phyloP scores from a whole-genome alignment of 352 stramenopile species.

The Halophytophthora polymorphica region DNA sequence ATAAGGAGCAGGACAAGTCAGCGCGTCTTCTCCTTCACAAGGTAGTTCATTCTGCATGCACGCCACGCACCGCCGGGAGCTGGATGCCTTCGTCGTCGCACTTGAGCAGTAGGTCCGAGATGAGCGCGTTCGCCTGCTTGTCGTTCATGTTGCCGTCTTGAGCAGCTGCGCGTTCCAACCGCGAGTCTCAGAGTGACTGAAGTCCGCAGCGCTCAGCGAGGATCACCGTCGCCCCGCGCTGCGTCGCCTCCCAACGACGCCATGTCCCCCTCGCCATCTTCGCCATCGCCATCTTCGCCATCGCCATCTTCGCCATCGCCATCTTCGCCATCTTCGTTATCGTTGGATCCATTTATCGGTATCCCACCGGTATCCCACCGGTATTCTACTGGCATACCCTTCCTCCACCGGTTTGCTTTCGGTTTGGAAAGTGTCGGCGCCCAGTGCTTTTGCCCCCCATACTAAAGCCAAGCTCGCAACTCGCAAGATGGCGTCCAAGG shows the following conservation, averaged over 20 bases:
- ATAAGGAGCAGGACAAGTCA: neutral
- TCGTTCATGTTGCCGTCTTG: slow-evolving; percentile 39
- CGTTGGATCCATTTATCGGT: too few species aligned
- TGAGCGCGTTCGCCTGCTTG: slow-evolving; percentile 41
- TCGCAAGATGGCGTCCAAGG: slow-evolving; percentile 31
- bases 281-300: slow-evolving; percentile 15
- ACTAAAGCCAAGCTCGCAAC: too few species aligned
- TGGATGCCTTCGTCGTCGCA: slow-evolving; percentile 49
- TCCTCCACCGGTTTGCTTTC: too few species aligned
- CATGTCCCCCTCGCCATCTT: slow-evolving; percentile 11
- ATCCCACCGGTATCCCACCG: too few species aligned
- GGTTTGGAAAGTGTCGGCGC: too few species aligned
- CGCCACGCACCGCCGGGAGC: slow-evolving; percentile 31
- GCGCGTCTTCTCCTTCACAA: neutral
- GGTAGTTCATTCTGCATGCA: neutral
- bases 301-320: slow-evolving; percentile 18
- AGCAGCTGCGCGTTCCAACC: neutral
- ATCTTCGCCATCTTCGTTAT: slow-evolving; percentile 20
- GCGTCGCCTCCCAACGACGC: neutral
- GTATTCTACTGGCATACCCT: too few species aligned
- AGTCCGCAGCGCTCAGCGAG: neutral
- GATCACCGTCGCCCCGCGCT: too few species aligned
- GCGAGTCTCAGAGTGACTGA: neutral
- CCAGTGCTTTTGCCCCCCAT: too few species aligned
- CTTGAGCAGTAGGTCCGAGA: slow-evolving; percentile 66